These are phyloP conservation scores for Diaporthe vexans DNA, from an alignment of 2,329 filamentous ascomycete species.

Conservation along the genomic window DNA sequence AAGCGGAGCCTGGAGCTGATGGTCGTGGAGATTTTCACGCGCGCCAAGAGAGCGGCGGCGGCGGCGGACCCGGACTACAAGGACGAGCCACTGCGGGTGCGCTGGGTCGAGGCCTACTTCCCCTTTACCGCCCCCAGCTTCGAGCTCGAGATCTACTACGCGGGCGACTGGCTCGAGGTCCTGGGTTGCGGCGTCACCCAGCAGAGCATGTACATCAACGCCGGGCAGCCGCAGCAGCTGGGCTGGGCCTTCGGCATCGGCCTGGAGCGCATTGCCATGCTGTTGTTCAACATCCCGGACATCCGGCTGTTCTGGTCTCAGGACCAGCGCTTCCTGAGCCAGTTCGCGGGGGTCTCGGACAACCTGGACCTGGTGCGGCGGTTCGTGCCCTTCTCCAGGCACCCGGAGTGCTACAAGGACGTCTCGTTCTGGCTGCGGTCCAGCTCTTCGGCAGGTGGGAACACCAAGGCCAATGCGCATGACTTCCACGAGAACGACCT, in stretches of 20 bases:
- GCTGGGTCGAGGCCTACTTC: slow-evolving; percentile 98
- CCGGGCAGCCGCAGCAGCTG: slow-evolving; percentile 79
- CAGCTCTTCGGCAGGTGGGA: slow-evolving; percentile 62
- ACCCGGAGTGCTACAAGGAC: slow-evolving; percentile 91
- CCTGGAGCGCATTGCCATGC: slow-evolving; percentile 95
- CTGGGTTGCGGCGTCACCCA: slow-evolving; percentile 92
- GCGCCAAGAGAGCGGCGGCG: slow-evolving; percentile 77
- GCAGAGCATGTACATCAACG: slow-evolving; percentile 84
- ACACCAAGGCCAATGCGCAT: slow-evolving; percentile 54
- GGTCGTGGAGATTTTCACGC: slow-evolving; percentile 89
- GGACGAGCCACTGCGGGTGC: slow-evolving; percentile 83
- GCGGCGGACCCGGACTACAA: slow-evolving; percentile 63
- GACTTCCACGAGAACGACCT: slow-evolving; percentile 94
- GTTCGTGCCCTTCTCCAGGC: slow-evolving; percentile 91
- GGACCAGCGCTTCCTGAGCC: slow-evolving; percentile 86
- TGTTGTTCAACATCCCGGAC: slow-evolving; percentile 95
- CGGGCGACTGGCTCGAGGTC: slow-evolving; percentile 95
- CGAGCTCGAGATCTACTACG: slow-evolving; percentile 96
- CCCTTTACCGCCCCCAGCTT: slow-evolving; percentile 96
- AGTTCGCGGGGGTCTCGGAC: slow-evolving; percentile 78
- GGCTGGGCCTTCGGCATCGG: slow-evolving; percentile 98
- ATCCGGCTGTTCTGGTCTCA: slow-evolving; percentile 96
- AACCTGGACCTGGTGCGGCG: slow-evolving; percentile 65
- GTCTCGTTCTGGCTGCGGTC: slow-evolving; percentile 89
- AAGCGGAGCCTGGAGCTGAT: slow-evolving; percentile 91